A percentile compares a stretch with the other conserved stretches of the same genome.
phyloP scores from a whole-genome alignment of 2,329 filamentous ascomycete species.

The Fusarium sp. region DNA sequence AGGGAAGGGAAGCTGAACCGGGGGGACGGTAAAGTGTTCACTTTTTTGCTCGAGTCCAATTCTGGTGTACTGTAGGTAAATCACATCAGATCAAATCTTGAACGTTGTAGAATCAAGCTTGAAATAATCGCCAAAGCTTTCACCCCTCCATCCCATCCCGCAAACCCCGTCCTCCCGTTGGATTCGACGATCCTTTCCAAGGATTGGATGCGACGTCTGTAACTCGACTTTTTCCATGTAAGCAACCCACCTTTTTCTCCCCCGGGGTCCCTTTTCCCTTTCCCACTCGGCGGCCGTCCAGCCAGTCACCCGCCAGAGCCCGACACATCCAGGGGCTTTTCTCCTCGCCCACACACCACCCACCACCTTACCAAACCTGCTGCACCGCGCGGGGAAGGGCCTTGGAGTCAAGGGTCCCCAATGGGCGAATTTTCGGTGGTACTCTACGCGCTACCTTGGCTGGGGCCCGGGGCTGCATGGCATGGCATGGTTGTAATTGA shows the following conservation, averaged over 20 bases:
- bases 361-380: background rate
- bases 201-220: background rate
- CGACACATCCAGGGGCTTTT: background rate
- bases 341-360: constrained; percentile 18
- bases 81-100: background rate
- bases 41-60: background rate
- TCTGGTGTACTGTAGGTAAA: background rate
- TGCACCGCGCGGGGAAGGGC: constrained; percentile 34
- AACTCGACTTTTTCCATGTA: background rate
- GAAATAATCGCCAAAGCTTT: background rate
- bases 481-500: constrained; percentile 45
- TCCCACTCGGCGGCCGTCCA: background rate
- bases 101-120: background rate
- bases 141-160: background rate
- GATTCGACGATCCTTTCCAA: constrained; percentile 1
- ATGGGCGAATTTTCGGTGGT: constrained; percentile 52
- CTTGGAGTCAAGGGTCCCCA: constrained; percentile 21
- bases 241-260: background rate
- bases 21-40: constrained; percentile 15
- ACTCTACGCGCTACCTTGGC: constrained; percentile 47
- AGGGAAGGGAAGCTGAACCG: constrained; percentile 14
- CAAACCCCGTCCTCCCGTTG: background rate
- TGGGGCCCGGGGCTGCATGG: constrained; percentile 35
- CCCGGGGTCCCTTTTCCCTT: background rate
- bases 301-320: constrained; percentile 7